Base-by-base conservation (phyloP, 2,329 filamentous ascomycete species). In the Kalmusia sp. region DNA sequence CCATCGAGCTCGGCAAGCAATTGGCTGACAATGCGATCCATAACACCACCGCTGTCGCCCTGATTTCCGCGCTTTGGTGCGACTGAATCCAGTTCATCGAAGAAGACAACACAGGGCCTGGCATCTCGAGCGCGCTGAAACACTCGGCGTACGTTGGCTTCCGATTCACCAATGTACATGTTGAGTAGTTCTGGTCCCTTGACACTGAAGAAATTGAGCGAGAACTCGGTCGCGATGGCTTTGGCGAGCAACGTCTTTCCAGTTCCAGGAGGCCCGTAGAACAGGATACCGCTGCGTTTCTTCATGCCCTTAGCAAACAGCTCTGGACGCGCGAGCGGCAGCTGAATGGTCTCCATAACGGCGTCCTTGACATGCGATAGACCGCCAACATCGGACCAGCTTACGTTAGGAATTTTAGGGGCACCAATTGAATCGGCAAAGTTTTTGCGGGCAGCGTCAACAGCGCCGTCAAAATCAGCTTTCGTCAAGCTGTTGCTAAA, bases 241-340 rank as follows among this genome's bases (percentile, higher is more conserved):
- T 96, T 96, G 45, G 92, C 92, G 43, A 96, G 82, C n/a, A 96
- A 78, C 1, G 92, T 96, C 78, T 96, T 96, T 65, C 92, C 92
- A 1, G 92, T 96, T 57, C 92, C 92, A 0, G 92, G 92, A 1
- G 92, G 92, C 0, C 92, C 92, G 68, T 96, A 96, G 76, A 96
- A 96, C 21, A 96, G 76, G 61, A 96, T 96, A 63, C 92, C 92
- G 19, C 91, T 96, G 35, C 93, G 88, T 79, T 98, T 98, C 83
- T 97, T 97, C 89, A 98, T 95, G 44, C 93, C 95, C 79, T 93
- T 96, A 27, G 93, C 93, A 67, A 98, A 98, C 1, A 98, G 83
- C 73, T 98, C 95, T 1, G 93, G 93, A 8, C 93, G 84, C 57
- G 96, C 91, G 1, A 98, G 84, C 0, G 93, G 95, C 30, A 98